Percentiles rank a stretch among this genome's conserved stretches.
Conservation (phyloP, 192 early-diverging fungal genomes). For the Umbelopsis isabellina region DNA sequence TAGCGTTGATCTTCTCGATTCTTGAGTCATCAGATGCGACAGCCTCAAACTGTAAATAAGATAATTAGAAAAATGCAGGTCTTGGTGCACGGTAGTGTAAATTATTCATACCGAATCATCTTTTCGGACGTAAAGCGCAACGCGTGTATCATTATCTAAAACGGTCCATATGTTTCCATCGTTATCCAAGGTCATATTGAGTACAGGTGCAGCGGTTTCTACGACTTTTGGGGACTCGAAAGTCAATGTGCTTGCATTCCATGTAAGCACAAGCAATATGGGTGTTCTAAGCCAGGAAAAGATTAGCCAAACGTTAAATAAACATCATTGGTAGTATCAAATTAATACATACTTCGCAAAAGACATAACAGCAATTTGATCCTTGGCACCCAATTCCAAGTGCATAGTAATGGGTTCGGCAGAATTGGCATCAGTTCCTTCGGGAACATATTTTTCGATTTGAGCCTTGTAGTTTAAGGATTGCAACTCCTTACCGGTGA, state of each 20-base stretch:
- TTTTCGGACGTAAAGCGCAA: neutral
- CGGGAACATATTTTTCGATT: conserved; percentile 25
- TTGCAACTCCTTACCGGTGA: conserved; percentile 67
- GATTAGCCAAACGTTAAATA: neutral
- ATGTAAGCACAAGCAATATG: conserved; percentile 27
- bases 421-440: conserved; percentile 30
- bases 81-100: neutral
- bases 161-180: conserved; percentile 24
- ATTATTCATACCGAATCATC: neutral
- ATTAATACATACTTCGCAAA: conserved; percentile 34
- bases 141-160: conserved; percentile 14
- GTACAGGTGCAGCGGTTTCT: conserved; percentile 21
- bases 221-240: conserved; percentile 16
- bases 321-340: neutral
- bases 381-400: conserved; percentile 13
- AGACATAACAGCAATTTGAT: conserved; percentile 21
- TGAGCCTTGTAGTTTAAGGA: conserved; percentile 58
- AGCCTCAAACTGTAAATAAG: neutral
- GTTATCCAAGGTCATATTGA: conserved; percentile 21
- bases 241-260: conserved; percentile 2
- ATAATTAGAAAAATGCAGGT: neutral
- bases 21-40: neutral
- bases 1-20: neutral
- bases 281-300: neutral
- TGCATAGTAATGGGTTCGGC: conserved; percentile 28